Conservation (phyloP, 225 moss, liverwort and hornwort species). For the Bryum argenteum region DNA sequence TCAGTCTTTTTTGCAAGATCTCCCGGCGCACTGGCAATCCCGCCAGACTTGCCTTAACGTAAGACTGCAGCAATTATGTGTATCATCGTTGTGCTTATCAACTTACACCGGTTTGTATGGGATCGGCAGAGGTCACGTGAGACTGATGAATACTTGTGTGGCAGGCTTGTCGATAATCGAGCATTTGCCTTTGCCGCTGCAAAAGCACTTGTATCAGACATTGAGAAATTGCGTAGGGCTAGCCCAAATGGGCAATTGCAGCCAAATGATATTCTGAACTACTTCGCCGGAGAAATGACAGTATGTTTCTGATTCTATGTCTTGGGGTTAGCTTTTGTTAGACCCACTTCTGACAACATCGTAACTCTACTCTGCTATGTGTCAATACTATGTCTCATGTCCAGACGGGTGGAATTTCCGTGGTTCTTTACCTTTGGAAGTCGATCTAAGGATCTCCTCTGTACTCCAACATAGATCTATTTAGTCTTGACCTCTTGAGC, state of each 20-base stretch:
- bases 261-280: constrained; percentile 67
- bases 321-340: background rate
- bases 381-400: background rate
- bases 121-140: background rate
- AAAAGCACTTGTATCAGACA: constrained; percentile 78
- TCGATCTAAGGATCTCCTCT: constrained; percentile 13
- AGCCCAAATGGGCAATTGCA: constrained; percentile 71
- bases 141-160: constrained; percentile 35
- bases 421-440: background rate
- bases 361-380: background rate
- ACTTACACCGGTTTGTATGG: background rate
- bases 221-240: constrained; percentile 74
- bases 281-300: constrained; percentile 63
- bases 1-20: constrained; percentile 86
- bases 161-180: constrained; percentile 81
- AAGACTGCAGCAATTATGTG: constrained; percentile 29
- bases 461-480: constrained; percentile 1
- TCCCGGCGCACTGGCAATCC: constrained; percentile 72
- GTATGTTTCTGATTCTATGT: constrained; percentile 42
- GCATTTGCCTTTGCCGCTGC: constrained; percentile 83
- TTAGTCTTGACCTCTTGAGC: background rate
- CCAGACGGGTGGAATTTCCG: constrained; percentile 4
- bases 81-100: background rate
- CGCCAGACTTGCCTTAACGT: constrained; percentile 75
- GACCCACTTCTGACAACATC: background rate